phyloP scores from a whole-genome alignment of 169 alveolate species.

The Plasmodium relictum region DNA sequence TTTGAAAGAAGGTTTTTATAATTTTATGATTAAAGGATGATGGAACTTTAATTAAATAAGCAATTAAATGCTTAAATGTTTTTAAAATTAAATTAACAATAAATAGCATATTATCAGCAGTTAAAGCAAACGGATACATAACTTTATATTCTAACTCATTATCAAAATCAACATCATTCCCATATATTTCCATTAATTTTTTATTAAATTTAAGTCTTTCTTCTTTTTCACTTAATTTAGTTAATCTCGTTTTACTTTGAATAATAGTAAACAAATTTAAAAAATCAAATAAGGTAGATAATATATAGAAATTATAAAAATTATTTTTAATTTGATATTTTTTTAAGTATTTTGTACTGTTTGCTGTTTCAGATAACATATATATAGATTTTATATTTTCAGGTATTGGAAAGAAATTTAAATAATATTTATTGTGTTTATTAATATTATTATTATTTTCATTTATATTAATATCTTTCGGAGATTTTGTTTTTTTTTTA shows the following conservation, averaged over 20 bases:
- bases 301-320: slow-evolving; percentile 67
- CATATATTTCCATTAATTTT: slow-evolving; percentile 69
- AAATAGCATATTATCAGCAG: slow-evolving; percentile 63
- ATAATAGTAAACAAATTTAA: slow-evolving; percentile 59
- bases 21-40: slow-evolving; percentile 61
- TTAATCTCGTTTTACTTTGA: slow-evolving; percentile 71
- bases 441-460: neutral
- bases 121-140: slow-evolving; percentile 77
- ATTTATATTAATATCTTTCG: neutral
- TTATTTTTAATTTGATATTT: slow-evolving; percentile 61
- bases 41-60: slow-evolving; percentile 60
- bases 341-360: slow-evolving; percentile 44
- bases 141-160: slow-evolving; percentile 67
- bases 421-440: slow-evolving; percentile 16
- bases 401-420: slow-evolving; percentile 55
- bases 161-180: slow-evolving; percentile 65
- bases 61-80: slow-evolving; percentile 73
- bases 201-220: slow-evolving; percentile 66
- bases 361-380: slow-evolving; percentile 75
- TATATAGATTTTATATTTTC: slow-evolving; percentile 71
- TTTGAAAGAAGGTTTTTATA: slow-evolving; percentile 48
- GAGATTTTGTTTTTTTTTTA: neutral
- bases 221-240: slow-evolving; percentile 49
- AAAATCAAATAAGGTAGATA: slow-evolving; percentile 56
- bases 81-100: slow-evolving; percentile 62